A percentile compares a stretch with the other conserved stretches of the same genome.
Evolutionary conservation across 768 basidiomycete species (phyloP).

Genomic region (Epithele typhae): DNA sequence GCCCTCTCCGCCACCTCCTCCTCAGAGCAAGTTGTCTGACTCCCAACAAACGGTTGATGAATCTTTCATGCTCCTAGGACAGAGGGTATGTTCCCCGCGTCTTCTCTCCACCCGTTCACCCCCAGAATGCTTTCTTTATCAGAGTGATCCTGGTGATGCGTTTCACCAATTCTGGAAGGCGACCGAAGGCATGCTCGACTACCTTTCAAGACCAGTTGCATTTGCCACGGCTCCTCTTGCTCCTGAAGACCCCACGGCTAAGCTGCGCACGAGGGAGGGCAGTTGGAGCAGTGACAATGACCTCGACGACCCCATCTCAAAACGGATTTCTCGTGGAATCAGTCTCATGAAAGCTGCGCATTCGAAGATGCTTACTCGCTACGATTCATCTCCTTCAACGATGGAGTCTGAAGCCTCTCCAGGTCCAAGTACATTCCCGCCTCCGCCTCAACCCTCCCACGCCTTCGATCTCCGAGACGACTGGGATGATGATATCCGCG

Average conservation of each 20-base stretch:
- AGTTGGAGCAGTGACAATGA: slow-evolving; percentile 66
- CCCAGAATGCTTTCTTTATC: no score
- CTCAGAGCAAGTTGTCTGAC: slow-evolving; percentile 44
- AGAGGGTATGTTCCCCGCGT: slow-evolving; percentile 39
- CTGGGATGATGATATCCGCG: slow-evolving; percentile 57
- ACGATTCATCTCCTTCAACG: slow-evolving; percentile 20
- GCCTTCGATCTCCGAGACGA: slow-evolving; percentile 35
- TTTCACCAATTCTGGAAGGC: slow-evolving; percentile 90
- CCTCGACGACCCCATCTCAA: slow-evolving; percentile 57
- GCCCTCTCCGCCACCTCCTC: slow-evolving; percentile 39
- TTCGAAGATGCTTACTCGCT: slow-evolving; percentile 25
- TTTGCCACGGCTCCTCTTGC: slow-evolving; percentile 79
- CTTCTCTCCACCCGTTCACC: not conserved
- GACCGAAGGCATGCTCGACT: slow-evolving; percentile 82
- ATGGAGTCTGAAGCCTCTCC: slow-evolving; percentile 17
- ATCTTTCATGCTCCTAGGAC: slow-evolving; percentile 85
- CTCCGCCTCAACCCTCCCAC: slow-evolving; percentile 17
- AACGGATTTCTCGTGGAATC: slow-evolving; percentile 47
- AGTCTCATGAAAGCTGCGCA: slow-evolving; percentile 26
- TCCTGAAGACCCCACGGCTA: slow-evolving; percentile 28
- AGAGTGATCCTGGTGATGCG: slow-evolving; percentile 70
- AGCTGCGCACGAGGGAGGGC: slow-evolving; percentile 38
- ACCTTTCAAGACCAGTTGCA: slow-evolving; percentile 77
- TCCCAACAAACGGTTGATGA: slow-evolving; percentile 68
- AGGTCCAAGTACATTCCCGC: slow-evolving; percentile 24